A percentile compares a stretch with the other conserved stretches of the same genome.
Evolutionary conservation across 1,284 basidiomycete genomes (phyloP).

Genomic region (Moesziomyces antarcticus): DNA sequence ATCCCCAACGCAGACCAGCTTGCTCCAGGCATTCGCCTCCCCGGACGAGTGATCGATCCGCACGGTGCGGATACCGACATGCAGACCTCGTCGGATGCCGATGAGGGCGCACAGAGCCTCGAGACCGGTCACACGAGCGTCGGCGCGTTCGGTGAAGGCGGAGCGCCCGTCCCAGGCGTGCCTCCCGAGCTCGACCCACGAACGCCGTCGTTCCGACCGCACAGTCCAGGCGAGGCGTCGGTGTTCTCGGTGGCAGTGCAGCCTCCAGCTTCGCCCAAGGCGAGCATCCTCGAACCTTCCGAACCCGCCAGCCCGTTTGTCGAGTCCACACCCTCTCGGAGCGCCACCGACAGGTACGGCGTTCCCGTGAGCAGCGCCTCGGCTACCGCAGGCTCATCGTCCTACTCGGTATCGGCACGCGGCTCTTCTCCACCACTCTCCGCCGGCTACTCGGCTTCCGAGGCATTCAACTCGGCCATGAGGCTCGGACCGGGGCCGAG

Average conservation of each 20-base stretch:
- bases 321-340: constrained; percentile 30
- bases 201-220: constrained; percentile 58
- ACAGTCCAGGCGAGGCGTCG: constrained; percentile 60
- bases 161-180: constrained; percentile 54
- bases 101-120: constrained; percentile 38
- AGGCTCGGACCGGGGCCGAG: constrained; percentile 41
- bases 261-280: constrained; percentile 62
- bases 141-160: constrained; percentile 49
- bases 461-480: constrained; percentile 27
- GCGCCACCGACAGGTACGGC: constrained; percentile 23
- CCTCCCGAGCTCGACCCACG: constrained; percentile 65
- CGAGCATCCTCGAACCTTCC: constrained; percentile 36
- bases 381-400: constrained; percentile 38
- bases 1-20: constrained; percentile 66
- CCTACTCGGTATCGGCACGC: constrained; percentile 33
- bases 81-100: constrained; percentile 49
- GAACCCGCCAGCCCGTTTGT: constrained; percentile 42
- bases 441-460: constrained; percentile 26
- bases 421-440: constrained; percentile 32
- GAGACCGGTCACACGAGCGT: constrained; percentile 50
- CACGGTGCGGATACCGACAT: constrained; percentile 36
- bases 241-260: constrained; percentile 65
- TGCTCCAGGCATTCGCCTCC: constrained; percentile 64
- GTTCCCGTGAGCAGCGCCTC: constrained; percentile 36
- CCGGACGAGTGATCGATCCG: constrained; percentile 32